Percentiles rank a stretch among this genome's conserved stretches.
phyloP scores from a whole-genome alignment of 169 alveolate species.

The Plasmodium fragile region DNA sequence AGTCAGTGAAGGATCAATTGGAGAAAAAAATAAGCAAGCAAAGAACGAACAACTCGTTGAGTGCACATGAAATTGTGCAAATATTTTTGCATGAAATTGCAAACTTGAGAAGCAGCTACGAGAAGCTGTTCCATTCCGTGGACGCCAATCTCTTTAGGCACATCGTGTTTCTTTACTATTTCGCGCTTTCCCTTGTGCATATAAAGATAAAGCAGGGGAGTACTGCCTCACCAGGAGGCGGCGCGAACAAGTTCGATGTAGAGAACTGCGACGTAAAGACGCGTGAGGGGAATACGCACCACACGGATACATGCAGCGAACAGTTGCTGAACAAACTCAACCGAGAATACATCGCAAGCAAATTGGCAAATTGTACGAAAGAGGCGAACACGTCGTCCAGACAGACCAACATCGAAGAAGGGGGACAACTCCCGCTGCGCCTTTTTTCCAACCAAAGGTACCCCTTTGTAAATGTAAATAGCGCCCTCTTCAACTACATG shows the following conservation, averaged over 20 bases:
- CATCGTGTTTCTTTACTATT: constrained; percentile 48
- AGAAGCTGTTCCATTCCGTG: constrained; percentile 19
- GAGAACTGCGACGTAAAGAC: background rate
- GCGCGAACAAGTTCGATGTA: background rate
- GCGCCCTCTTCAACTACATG: constrained; percentile 59
- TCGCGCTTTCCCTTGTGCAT: constrained; percentile 38
- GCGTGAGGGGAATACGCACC: background rate
- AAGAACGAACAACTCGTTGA: background rate
- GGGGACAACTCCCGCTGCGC: background rate
- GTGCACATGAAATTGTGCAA: constrained; percentile 12
- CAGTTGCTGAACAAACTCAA: background rate
- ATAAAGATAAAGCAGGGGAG: constrained; percentile 37
- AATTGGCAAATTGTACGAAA: background rate
- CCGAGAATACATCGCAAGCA: background rate
- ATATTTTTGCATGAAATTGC: constrained; percentile 24
- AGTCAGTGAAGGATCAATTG: background rate
- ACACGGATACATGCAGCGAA: background rate
- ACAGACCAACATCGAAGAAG: background rate
- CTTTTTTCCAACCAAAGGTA: constrained; percentile 11
- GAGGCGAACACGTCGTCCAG: constrained; percentile 6
- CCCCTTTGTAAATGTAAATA: constrained; percentile 73
- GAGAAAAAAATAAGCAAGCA: constrained; percentile 9
- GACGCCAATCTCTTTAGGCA: constrained; percentile 59
- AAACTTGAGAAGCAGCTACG: constrained; percentile 32
- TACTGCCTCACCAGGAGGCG: no score